Evolutionary conservation across 2,329 filamentous ascomycete genomes (phyloP).

Genomic region (Erysiphe pulchra): DNA sequence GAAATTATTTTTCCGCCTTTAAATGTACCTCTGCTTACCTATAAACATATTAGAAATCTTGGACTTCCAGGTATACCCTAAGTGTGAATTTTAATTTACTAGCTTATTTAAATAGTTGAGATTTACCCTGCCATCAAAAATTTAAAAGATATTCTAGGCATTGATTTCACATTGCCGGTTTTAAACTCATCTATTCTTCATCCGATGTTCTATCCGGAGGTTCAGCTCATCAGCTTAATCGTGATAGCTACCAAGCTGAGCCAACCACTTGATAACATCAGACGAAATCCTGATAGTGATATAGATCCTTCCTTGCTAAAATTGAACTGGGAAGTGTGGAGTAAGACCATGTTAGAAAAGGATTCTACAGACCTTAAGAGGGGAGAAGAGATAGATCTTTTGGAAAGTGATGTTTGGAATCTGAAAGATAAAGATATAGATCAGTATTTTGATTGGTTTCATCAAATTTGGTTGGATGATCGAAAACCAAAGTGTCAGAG

Average conservation of each 20-base stretch:
- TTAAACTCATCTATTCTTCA: constrained; percentile 16
- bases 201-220: constrained; percentile 42
- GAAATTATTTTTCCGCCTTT: constrained; percentile 46
- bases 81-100: neutral
- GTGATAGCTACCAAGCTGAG: constrained; percentile 55
- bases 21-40: constrained; percentile 41
- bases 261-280: constrained; percentile 42
- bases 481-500: constrained; percentile 14
- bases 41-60: constrained; percentile 44
- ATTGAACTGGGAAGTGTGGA: constrained; percentile 55
- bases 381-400: constrained; percentile 25
- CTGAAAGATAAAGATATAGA: constrained; percentile 40
- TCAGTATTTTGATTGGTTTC: constrained; percentile 59
- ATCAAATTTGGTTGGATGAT: constrained; percentile 33
- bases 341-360: constrained; percentile 18
- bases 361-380: constrained; percentile 12
- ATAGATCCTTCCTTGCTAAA: constrained; percentile 30
- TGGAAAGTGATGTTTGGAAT: constrained; percentile 32
- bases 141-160: constrained; percentile 17
- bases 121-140: constrained; percentile 31
- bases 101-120: constrained; percentile 25
- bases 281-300: constrained; percentile 22
- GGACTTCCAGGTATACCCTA: constrained; percentile 39
- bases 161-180: constrained; percentile 32
- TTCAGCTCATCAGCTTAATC: constrained; percentile 43